Conservation (phyloP, 2,329 filamentous ascomycete genomes). For the Tolypocladium cylindrosporum region DNA sequence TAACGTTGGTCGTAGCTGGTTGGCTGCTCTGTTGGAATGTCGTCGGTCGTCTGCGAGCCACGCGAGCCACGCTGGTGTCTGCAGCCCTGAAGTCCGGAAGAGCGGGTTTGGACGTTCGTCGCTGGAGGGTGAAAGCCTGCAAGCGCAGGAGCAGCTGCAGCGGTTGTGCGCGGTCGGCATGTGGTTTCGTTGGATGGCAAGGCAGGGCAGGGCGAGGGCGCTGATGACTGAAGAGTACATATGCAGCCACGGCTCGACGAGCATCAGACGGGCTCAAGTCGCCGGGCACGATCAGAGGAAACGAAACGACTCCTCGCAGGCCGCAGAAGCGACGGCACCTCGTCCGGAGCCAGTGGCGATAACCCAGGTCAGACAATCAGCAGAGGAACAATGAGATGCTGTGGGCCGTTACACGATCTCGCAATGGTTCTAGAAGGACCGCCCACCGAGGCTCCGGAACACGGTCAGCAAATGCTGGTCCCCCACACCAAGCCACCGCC, state of each 20-base stretch:
- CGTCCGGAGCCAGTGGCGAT: neutral
- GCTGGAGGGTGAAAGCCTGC: neutral
- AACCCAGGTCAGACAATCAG: neutral
- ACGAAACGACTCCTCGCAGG: neutral
- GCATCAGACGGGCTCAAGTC: neutral
- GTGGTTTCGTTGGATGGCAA: no score
- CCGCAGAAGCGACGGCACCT: neutral
- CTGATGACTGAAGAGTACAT: neutral
- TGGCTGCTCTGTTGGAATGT: neutral
- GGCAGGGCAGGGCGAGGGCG: neutral
- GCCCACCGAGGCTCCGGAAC: neutral
- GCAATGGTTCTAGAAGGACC: neutral
- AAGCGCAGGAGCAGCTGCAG: neutral
- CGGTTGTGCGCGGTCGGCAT: neutral
- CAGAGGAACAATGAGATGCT: neutral
- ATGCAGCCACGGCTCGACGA: neutral
- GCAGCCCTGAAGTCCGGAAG: neutral
- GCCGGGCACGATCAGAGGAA: neutral
- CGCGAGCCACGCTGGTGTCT: neutral
- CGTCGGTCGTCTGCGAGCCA: neutral
- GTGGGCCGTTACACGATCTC: neutral
- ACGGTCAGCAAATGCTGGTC: neutral
- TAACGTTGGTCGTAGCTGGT: no score
- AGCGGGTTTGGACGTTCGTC: neutral
- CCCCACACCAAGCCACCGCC: neutral